Evolutionary conservation across 2,329 filamentous ascomycete species (phyloP).

Genomic region (Fusarium sarcochroum): DNA sequence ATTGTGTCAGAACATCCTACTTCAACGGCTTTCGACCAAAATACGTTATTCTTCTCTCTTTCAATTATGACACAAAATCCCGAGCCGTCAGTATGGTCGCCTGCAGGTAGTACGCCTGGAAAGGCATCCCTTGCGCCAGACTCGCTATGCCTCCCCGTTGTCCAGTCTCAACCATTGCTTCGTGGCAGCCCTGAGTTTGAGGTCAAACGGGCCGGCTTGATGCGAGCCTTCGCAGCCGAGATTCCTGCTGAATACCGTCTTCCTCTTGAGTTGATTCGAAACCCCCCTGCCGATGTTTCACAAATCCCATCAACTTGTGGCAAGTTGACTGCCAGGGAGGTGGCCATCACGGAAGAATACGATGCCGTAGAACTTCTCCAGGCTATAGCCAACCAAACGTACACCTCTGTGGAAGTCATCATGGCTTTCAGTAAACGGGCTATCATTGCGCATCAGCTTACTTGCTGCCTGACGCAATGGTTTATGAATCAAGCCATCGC

Average conservation of each 20-base stretch:
- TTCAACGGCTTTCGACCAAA: background rate
- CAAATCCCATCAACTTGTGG: background rate
- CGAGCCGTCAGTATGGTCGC: background rate
- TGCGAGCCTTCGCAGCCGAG: background rate
- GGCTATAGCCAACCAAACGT: background rate
- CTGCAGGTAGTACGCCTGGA: background rate
- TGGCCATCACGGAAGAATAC: background rate
- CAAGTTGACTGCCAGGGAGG: background rate
- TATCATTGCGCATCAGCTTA: too few species aligned
- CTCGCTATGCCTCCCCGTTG: background rate
- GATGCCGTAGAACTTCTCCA: background rate
- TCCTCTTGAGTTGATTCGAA: background rate
- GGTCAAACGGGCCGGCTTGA: background rate
- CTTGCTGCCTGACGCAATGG: too few species aligned
- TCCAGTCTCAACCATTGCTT: background rate
- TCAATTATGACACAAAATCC: background rate
- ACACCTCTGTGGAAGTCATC: background rate
- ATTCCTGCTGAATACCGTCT: constrained; percentile 1
- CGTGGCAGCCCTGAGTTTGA: constrained; percentile 6
- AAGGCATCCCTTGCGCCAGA: too few species aligned
- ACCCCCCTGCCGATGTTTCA: background rate
- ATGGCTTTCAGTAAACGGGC: too few species aligned
- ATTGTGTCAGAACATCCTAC: background rate
- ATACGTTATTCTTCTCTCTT: background rate
- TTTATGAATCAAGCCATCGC: too few species aligned